Evolutionary conservation across 441 rosid genomes (phyloP).

Genomic region (Capsella rubella): DNA sequence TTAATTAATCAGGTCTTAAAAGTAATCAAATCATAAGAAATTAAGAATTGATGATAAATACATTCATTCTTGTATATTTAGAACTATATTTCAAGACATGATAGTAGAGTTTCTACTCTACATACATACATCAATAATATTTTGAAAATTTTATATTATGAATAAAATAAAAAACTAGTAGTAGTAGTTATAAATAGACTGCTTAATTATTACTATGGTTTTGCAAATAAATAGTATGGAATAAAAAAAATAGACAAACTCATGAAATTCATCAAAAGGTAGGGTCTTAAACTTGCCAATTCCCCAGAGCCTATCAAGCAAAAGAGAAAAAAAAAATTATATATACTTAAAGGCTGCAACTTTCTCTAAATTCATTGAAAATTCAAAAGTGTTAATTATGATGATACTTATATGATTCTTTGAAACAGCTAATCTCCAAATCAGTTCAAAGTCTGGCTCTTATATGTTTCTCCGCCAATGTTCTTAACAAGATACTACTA

Average conservation of each 20-base stretch:
- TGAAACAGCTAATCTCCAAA: constrained; percentile 35
- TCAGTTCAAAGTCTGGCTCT: constrained; percentile 7
- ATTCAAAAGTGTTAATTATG: constrained; percentile 32
- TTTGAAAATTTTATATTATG: not conserved
- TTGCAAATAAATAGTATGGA: constrained; percentile 3
- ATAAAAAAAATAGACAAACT: constrained; percentile 13
- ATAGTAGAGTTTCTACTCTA: not conserved
- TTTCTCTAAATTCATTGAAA: constrained; percentile 41
- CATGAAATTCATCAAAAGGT: constrained; percentile 41
- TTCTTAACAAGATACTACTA: not conserved
- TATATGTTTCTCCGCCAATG: constrained; percentile 2
- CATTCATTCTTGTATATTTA: not conserved
- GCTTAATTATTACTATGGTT: not conserved
- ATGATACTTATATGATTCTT: constrained; percentile 16
- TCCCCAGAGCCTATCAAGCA: constrained; percentile 36
- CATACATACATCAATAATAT: not conserved
- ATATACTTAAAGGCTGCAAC: constrained; percentile 22
- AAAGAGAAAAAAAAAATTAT: not conserved
- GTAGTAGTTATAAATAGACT: not conserved
- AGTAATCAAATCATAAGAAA: not conserved
- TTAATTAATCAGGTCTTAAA: not conserved
- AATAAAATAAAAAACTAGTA: not conserved
- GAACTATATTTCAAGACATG: not conserved
- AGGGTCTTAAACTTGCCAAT: constrained; percentile 33
- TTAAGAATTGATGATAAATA: not conserved